Conservation (phyloP, 768 basidiomycete species). For the Vararia minispora region DNA sequence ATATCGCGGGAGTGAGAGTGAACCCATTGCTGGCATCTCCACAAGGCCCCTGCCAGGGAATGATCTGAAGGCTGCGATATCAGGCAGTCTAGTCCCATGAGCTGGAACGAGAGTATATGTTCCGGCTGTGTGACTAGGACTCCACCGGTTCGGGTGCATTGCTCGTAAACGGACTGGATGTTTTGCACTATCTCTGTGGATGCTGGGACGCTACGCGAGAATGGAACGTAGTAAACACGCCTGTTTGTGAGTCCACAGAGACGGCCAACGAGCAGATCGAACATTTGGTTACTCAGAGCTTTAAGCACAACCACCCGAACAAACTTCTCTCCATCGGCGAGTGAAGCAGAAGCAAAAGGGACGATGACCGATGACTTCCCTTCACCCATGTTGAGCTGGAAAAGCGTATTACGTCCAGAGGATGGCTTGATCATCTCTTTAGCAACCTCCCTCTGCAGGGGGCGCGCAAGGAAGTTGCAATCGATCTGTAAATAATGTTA, state of each 20-base stretch:
- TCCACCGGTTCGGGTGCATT: constrained; percentile 29
- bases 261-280: constrained; percentile 32
- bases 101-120: constrained; percentile 38
- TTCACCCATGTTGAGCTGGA: constrained; percentile 51
- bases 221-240: constrained; percentile 38
- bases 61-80: too few species aligned
- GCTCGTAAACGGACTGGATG: constrained; percentile 24
- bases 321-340: constrained; percentile 33
- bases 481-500: constrained; percentile 35
- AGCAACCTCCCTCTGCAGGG: constrained; percentile 31
- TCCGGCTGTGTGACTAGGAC: constrained; percentile 43
- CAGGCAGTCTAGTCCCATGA: constrained; percentile 33
- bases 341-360: constrained; percentile 27
- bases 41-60: too few species aligned
- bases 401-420: constrained; percentile 24
- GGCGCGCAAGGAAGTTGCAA: constrained; percentile 30
- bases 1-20: constrained; percentile 9
- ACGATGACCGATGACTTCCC: constrained; percentile 45
- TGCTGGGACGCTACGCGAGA: constrained; percentile 29
- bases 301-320: constrained; percentile 42
- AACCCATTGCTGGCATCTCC: too few species aligned
- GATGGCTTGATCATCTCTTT: constrained; percentile 35
- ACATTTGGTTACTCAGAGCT: constrained; percentile 35
- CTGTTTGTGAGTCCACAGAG: constrained; percentile 34
- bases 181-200: constrained; percentile 7